Percentiles rank a stretch among this genome's conserved stretches.
Conservation (phyloP, 495 filamentous ascomycete species). For the Daldinia concentrica region DNA sequence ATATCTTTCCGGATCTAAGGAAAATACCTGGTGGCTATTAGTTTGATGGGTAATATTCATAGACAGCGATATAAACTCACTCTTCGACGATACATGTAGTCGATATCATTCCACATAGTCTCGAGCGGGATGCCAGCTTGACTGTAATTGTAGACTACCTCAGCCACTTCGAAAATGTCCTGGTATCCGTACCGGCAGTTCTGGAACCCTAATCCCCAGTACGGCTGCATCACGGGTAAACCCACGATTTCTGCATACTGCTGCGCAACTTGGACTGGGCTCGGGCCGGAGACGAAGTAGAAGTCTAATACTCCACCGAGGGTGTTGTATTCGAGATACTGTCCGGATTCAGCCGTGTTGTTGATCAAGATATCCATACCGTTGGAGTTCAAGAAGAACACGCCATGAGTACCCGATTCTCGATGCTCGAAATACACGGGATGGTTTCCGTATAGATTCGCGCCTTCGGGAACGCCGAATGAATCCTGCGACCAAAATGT, state of each 20-base stretch:
- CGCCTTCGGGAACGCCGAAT: constrained; percentile 58
- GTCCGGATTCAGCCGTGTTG: constrained; percentile 64
- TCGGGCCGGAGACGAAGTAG: constrained; percentile 82
- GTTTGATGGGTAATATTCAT: neutral
- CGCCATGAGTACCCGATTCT: constrained; percentile 75
- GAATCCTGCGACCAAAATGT: constrained; percentile 85
- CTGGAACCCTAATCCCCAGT: constrained; percentile 87
- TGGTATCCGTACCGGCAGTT: constrained; percentile 82
- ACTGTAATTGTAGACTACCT: constrained; percentile 82
- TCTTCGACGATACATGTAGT: constrained; percentile 75
- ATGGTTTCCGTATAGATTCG: constrained; percentile 86
- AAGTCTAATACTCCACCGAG: constrained; percentile 85
- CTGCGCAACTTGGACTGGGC: constrained; percentile 72
- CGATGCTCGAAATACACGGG: constrained; percentile 88
- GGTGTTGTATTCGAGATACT: constrained; percentile 86
- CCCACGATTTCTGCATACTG: constrained; percentile 80
- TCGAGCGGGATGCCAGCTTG: constrained; percentile 80
- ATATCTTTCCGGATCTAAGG: constrained; percentile 77
- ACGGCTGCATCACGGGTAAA: constrained; percentile 79
- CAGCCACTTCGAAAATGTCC: constrained; percentile 79
- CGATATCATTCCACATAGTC: constrained; percentile 91
- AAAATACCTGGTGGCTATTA: constrained; percentile 64
- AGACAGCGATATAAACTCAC: constrained; percentile 30
- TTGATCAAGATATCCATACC: constrained; percentile 91
- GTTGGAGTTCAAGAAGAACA: constrained; percentile 83